Base-by-base conservation (phyloP, 106 monocot species). In the Chionographis japonica region DNA sequence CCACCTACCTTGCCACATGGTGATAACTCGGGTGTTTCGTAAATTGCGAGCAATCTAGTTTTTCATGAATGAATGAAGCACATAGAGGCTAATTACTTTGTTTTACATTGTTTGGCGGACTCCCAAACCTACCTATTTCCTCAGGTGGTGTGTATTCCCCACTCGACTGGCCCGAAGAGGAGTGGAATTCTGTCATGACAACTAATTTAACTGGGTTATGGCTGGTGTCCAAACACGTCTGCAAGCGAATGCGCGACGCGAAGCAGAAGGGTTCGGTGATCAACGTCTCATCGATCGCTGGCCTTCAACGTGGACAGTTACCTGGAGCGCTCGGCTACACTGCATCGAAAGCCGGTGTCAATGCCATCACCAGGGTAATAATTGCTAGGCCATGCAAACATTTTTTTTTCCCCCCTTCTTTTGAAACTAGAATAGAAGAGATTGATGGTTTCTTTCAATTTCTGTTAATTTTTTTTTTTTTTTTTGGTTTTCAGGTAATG, bases 201-300 rank as follows among this genome's bases (percentile, higher is more conserved):
- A 92, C 83, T 12, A 92, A 92, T 66, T 62, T 88, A 42, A 88
- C 79, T 61, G 92, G 92, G 18, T 56, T 80, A 27, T 92, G 85
- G 88, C 71, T 92, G 8, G 80, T 92, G 16, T 75, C 92, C 4
- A 92, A 92, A 66, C 76, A 75, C 59, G 76, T 92, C 13, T 77
- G 83, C 70, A 80, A 60, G 38, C 66, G 51, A 6, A 92, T 92
- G 88, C 63, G 75, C 9, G 83, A 86, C 65, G 66, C 78, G 57
- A 81, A 92, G 66, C 27, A 56, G 46, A 86, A 72, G 74, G 92
- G 88, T 40, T 79, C 83, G 4, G 74, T 92, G 7, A 83, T 92
- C 73, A 88, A 81, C 42, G 83, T 92, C 50, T 83, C 92, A 42
- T 88, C 92, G 40, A 88, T 86, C 62, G 68, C 59, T 54, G 88